Conservation (phyloP, 768 basidiomycete species). For the Leccinum olivaceopallidum region DNA sequence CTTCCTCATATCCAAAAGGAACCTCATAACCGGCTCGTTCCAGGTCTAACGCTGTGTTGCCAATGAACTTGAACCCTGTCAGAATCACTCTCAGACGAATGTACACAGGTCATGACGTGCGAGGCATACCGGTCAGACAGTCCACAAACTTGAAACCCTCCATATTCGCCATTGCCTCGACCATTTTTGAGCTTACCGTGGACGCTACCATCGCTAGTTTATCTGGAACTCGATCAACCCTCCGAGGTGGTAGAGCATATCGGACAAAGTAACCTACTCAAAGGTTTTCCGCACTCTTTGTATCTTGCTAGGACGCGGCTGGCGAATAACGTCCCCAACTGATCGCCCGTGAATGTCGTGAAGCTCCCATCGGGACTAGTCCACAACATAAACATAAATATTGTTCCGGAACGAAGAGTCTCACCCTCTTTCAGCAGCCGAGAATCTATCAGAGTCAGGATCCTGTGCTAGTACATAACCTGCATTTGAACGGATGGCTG, state of each 20-base stretch:
- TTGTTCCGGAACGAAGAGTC: conserved; percentile 9
- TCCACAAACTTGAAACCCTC: conserved; percentile 87
- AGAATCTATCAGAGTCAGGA: conserved; percentile 84
- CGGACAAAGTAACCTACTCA: conserved; percentile 34
- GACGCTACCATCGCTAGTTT: conserved; percentile 86
- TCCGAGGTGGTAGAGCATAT: conserved; percentile 42
- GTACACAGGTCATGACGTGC: not conserved
- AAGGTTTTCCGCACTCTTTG: conserved; percentile 44
- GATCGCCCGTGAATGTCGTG: conserved; percentile 81
- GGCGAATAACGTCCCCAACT: conserved; percentile 66
- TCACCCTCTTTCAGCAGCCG: conserved; percentile 70
- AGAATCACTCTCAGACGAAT: conserved; percentile 2
- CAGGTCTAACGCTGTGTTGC: conserved; percentile 74
- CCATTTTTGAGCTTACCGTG: conserved; percentile 90
- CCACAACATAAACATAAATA: conserved; percentile 4
- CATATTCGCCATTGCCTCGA: conserved; percentile 67
- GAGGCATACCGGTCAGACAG: conserved; percentile 69
- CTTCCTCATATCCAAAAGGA: conserved; percentile 88
- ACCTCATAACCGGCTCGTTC: conserved; percentile 67
- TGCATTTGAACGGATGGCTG: conserved; percentile 54
- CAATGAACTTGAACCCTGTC: conserved; percentile 87
- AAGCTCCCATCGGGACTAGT: conserved; percentile 49
- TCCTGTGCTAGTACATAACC: conserved; percentile 83
- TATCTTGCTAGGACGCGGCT: conserved; percentile 45
- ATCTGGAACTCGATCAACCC: conserved; percentile 38